These are phyloP conservation scores for Skeletonema grethae DNA, from an alignment of 108 stramenopile genomes.

Conservation along the genomic window DNA sequence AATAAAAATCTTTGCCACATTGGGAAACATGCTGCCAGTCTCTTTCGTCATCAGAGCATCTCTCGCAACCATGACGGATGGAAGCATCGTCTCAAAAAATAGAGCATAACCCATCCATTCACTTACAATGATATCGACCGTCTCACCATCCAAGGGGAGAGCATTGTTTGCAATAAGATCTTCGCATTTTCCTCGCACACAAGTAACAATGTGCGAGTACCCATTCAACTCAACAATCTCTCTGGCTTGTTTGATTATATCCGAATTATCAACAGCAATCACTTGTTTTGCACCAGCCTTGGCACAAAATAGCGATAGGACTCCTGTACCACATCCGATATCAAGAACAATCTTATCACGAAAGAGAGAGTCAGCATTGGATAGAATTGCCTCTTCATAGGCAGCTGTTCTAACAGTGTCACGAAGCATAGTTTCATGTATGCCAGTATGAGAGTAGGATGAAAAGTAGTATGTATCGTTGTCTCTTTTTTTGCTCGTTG, in stretches of 20 bases:
- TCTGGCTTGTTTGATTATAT: slow-evolving; percentile 64
- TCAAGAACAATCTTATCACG: slow-evolving; percentile 71
- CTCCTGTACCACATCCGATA: slow-evolving; percentile 83
- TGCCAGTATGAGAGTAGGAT: slow-evolving; percentile 77
- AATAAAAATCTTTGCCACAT: slow-evolving; percentile 45
- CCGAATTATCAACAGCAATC: slow-evolving; percentile 75
- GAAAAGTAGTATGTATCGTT: slow-evolving; percentile 72
- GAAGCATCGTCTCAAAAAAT: slow-evolving; percentile 91
- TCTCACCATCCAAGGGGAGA: slow-evolving; percentile 47
- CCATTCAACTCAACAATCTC: slow-evolving; percentile 73
- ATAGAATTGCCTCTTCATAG: slow-evolving; percentile 62
- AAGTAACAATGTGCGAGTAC: slow-evolving; percentile 49
- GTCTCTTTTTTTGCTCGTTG: slow-evolving; percentile 19
- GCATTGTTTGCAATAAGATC: slow-evolving; percentile 50
- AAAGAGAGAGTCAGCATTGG: slow-evolving; percentile 57
- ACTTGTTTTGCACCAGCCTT: slow-evolving; percentile 87
- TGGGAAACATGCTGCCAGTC: slow-evolving; percentile 57
- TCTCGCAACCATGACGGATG: slow-evolving; percentile 76
- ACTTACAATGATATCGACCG: slow-evolving; percentile 87
- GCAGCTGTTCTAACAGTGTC: slow-evolving; percentile 71
- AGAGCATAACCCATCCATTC: slow-evolving; percentile 96
- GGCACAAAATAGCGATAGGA: slow-evolving; percentile 73
- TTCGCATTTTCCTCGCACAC: slow-evolving; percentile 71
- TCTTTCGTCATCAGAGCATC: slow-evolving; percentile 59
- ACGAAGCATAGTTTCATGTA: slow-evolving; percentile 89